Evolutionary conservation across 768 basidiomycete species (phyloP), one percentile per base, ranked within the genome.

Genomic region (Vararia minispora): DNA sequence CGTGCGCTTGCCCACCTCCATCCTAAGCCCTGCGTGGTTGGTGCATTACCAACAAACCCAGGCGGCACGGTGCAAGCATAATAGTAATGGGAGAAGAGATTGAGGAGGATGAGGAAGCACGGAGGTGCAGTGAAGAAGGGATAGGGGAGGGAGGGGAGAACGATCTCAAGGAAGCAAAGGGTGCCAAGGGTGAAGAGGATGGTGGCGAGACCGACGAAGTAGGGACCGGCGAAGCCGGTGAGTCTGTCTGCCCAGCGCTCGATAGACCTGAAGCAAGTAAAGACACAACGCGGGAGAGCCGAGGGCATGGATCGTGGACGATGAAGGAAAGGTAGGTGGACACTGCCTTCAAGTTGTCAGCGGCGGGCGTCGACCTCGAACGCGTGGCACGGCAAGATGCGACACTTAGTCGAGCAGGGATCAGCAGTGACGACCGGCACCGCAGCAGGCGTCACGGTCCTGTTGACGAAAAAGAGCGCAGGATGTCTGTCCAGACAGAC

Each of bases 181-280:
- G 74, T 65, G 31, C 89, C 91, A 1, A 66, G 50, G 9, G 66
- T 59, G 12, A 91, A 77, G 20, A 98, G 68, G 6, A 76, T 51
- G 39, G 81, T 65, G 4, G 89, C 92, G n/a, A 94, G 63, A 1
- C 62, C 70, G 27, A 98, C 75, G 55, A 98, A 98, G 52, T 82
- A 74, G 0, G 91, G 94, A 0, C 94, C 94, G 22, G 87, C 91
- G 37, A 85, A 82, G 37, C 91, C 89, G 0, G 89, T 95, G 27
- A 94, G 50, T 47, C 70, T 64, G 57, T 95, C 88, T 5, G 73
- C 92, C 34, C 64, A 58, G 37, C 75, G 62, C 61, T 97, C 91
- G 10, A 92, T 55, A 11, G 56, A 58, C 53, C 65, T 75, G 61
- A 77, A 80, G 52, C 79, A 80, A 22, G 65, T 61, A 47, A 78